Evolutionary conservation across 164 flowering plant genomes (phyloP).

Genomic region (Umbilicus rupestris): DNA sequence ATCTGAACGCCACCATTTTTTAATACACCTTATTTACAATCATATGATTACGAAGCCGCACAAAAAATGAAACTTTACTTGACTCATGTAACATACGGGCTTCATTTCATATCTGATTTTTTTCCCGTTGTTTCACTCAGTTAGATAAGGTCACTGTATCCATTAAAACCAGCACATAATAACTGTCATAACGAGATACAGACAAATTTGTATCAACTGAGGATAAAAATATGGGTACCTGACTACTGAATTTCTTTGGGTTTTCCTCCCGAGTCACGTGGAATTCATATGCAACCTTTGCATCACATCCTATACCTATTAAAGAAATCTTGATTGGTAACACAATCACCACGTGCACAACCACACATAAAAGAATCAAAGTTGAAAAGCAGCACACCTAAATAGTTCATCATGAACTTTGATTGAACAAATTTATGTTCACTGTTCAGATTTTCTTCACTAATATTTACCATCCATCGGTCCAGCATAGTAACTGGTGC

Average conservation of each 20-base stretch:
- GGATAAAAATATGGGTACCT: constrained; percentile 26
- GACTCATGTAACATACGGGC: too few relatives aligned
- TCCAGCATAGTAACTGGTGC: constrained; percentile 77
- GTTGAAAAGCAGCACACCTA: constrained; percentile 27
- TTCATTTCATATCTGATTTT: too few relatives aligned
- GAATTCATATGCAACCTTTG: constrained; percentile 75
- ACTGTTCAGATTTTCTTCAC: constrained; percentile 27
- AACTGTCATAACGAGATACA: background rate
- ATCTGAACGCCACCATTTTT: too few relatives aligned
- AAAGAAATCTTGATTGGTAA: constrained; percentile 3
- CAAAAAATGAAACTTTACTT: too few relatives aligned
- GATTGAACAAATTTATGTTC: constrained; percentile 21
- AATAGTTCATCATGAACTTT: constrained; percentile 70
- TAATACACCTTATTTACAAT: too few relatives aligned
- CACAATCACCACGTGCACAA: background rate
- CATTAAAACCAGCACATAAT: background rate
- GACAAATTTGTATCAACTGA: background rate
- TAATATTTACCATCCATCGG: constrained; percentile 57
- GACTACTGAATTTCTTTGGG: constrained; percentile 58
- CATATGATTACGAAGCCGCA: too few relatives aligned
- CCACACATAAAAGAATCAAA: background rate
- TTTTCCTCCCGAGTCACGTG: constrained; percentile 56
- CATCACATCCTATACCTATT: constrained; percentile 77
- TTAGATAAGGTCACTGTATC: background rate
- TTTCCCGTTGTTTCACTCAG: background rate